Conservation (phyloP, 805 yeast species). For the Teunomyces barrocoloradensis region DNA sequence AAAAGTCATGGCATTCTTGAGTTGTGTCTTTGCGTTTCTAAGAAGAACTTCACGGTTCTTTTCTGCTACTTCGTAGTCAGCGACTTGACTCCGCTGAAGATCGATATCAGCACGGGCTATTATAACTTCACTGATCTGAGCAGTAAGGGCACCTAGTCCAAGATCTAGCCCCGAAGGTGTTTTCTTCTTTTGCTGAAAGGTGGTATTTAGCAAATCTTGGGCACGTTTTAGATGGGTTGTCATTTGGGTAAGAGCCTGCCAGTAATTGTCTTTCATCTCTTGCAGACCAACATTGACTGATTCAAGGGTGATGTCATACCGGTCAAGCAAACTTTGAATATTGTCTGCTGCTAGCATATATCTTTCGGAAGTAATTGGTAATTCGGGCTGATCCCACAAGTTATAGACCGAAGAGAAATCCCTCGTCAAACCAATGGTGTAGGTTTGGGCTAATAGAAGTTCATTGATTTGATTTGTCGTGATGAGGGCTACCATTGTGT, state of each 20-base stretch:
- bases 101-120: slow-evolving; percentile 56
- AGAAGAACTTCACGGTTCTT: slow-evolving; percentile 29
- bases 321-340: slow-evolving; percentile 42
- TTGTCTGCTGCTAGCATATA: slow-evolving; percentile 43
- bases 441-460: slow-evolving; percentile 26
- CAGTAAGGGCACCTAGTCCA: slow-evolving; percentile 30
- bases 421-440: slow-evolving; percentile 24
- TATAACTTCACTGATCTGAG: slow-evolving; percentile 40
- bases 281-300: slow-evolving; percentile 8
- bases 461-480: slow-evolving; percentile 28
- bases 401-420: slow-evolving; percentile 9
- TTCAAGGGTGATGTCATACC: slow-evolving; percentile 18
- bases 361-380: slow-evolving; percentile 34
- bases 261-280: slow-evolving; percentile 21
- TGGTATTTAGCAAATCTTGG: slow-evolving; percentile 27
- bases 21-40: slow-evolving; percentile 39
- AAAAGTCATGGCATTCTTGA: slow-evolving; percentile 45
- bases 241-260: slow-evolving; percentile 42
- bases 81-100: slow-evolving; percentile 43
- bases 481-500: slow-evolving; percentile 27
- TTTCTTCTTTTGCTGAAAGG: slow-evolving; percentile 15
- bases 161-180: slow-evolving; percentile 15
- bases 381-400: slow-evolving; percentile 33
- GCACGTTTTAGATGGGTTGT: slow-evolving; percentile 37
- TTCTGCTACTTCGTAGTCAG: slow-evolving; percentile 25